A percentile compares a stretch with the other conserved stretches of the same genome.
Conservation (phyloP, 768 basidiomycete species). For the Ramaria sp. region DNA sequence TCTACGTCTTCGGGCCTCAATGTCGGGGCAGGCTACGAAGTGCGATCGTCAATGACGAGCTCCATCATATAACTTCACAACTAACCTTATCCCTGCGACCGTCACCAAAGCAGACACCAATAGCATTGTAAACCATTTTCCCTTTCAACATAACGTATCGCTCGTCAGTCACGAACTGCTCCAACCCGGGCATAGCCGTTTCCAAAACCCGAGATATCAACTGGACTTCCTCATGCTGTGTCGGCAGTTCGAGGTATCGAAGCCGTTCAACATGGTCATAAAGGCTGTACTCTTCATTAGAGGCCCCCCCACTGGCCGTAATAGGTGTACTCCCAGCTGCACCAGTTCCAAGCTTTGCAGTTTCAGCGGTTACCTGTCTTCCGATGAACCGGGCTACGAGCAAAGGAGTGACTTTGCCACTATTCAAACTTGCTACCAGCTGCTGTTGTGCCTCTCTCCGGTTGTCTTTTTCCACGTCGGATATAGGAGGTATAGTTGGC, state of each 20-base stretch:
- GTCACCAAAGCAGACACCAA: conserved; percentile 55
- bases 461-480: conserved; percentile 26
- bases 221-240: conserved; percentile 37
- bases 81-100: conserved; percentile 65
- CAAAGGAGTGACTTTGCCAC: conserved; percentile 34
- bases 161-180: conserved; percentile 58
- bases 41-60: background rate
- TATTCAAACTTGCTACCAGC: conserved; percentile 45
- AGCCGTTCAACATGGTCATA: conserved; percentile 72
- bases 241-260: conserved; percentile 48
- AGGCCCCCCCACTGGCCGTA: conserved; percentile 11
- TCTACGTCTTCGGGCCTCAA: conserved; percentile 62
- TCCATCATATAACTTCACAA: background rate
- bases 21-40: conserved; percentile 37
- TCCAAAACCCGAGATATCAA: conserved; percentile 45
- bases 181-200: conserved; percentile 58
- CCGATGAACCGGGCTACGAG: conserved; percentile 66
- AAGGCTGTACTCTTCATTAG: conserved; percentile 41
- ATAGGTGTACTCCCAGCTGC: conserved; percentile 4
- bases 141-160: conserved; percentile 50
- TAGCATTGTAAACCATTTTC: conserved; percentile 69
- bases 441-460: conserved; percentile 51
- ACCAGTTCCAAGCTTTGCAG: conserved; percentile 37
- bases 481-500: conserved; percentile 16
- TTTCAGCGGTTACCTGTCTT: conserved; percentile 58